Percentiles rank a stretch among this genome's conserved stretches.
These are phyloP conservation scores for Ophiostoma sp. DNA, from an alignment of 2,329 filamentous ascomycete genomes.

Conservation along the genomic window DNA sequence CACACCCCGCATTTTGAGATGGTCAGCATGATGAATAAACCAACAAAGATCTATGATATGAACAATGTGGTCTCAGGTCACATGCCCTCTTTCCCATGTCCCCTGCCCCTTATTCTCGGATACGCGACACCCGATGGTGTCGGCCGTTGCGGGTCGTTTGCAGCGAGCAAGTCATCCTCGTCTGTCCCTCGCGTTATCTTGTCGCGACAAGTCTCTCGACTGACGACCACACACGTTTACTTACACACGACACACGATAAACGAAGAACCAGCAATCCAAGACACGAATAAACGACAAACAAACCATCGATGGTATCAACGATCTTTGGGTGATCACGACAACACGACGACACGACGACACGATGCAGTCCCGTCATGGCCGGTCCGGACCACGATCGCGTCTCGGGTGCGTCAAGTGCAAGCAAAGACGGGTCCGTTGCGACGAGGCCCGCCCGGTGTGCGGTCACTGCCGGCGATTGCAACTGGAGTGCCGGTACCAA, in stretches of 20 bases:
- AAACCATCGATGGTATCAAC: background rate
- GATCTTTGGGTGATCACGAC: no score
- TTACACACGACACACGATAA: background rate
- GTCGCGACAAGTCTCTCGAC: no score
- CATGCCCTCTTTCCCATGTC: background rate
- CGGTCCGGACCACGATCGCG: background rate
- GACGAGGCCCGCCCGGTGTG: background rate
- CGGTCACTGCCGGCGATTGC: background rate
- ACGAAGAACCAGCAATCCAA: background rate
- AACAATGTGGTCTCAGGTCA: background rate
- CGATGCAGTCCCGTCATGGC: background rate
- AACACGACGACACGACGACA: background rate
- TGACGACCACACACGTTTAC: background rate
- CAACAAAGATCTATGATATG: no score
- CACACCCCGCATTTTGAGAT: no score
- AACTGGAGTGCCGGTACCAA: background rate
- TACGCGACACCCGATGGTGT: background rate
- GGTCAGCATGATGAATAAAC: no score
- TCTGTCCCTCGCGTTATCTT: background rate
- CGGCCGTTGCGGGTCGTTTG: background rate
- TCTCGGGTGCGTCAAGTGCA: background rate
- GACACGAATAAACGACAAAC: background rate
- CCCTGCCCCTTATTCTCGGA: background rate
- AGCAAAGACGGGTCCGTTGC: background rate
- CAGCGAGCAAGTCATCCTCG: background rate